A percentile compares a stretch with the other conserved stretches of the same genome.
Evolutionary conservation across 805 yeast genomes (phyloP).

Genomic region (Nakazawaea siamensis): DNA sequence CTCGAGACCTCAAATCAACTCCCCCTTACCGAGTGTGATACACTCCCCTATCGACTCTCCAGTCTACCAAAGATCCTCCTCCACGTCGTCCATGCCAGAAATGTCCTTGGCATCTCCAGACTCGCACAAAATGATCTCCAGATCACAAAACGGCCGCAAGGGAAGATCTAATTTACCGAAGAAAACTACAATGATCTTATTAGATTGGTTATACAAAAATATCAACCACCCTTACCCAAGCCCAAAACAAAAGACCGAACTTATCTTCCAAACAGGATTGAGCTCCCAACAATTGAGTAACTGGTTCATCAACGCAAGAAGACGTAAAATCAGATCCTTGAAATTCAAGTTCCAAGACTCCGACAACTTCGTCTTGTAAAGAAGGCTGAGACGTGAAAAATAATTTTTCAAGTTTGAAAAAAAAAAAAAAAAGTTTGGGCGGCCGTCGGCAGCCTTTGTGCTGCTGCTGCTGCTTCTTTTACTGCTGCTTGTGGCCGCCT

Average conservation of each 20-base stretch:
- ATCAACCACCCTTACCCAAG: slow-evolving; percentile 55
- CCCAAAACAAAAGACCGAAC: slow-evolving; percentile 45
- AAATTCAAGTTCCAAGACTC: slow-evolving; percentile 9
- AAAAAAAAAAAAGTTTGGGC: too few species aligned
- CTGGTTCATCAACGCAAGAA: slow-evolving; percentile 57
- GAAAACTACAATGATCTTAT: slow-evolving; percentile 43
- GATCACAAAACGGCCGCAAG: slow-evolving; percentile 17
- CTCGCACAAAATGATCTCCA: slow-evolving; percentile 3
- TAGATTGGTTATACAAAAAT: slow-evolving; percentile 49
- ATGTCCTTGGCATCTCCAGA: background rate
- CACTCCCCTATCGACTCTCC: slow-evolving; percentile 9
- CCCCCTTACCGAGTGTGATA: slow-evolving; percentile 16
- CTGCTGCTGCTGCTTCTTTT: too few species aligned
- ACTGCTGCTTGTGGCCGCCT: too few species aligned
- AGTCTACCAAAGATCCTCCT: slow-evolving; percentile 4
- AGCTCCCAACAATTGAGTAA: slow-evolving; percentile 51
- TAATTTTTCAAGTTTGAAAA: too few species aligned
- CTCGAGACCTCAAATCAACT: slow-evolving; percentile 17
- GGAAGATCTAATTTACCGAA: slow-evolving; percentile 50
- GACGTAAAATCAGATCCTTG: slow-evolving; percentile 39
- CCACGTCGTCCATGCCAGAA: slow-evolving; percentile 3
- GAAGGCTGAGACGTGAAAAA: too few species aligned
- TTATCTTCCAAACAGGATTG: slow-evolving; percentile 47
- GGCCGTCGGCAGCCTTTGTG: too few species aligned
- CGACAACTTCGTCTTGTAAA: slow-evolving; percentile 6